Conservation (phyloP, 2,329 filamentous ascomycete species). For the Dothiorella sarmentorum region DNA sequence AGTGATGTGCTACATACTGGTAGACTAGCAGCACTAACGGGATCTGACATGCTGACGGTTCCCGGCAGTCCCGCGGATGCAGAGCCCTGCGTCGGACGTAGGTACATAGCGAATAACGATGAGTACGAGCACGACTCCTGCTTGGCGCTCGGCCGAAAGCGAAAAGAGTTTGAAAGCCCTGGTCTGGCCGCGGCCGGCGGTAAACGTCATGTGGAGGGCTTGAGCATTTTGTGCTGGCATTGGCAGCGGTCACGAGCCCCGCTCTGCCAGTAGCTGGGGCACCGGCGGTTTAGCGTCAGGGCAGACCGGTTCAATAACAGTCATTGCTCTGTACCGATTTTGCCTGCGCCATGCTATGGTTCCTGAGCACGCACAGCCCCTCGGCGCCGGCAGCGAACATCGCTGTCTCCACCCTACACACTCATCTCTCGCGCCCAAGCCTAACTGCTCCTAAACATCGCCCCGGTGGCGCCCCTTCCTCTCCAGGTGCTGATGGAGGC, state of each 20-base stretch:
- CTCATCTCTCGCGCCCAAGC: neutral
- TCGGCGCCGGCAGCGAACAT: constrained; percentile 2
- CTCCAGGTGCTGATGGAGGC: constrained; percentile 14
- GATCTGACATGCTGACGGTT: neutral
- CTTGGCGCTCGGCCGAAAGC: neutral
- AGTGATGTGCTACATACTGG: neutral
- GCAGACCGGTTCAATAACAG: too few relatives aligned
- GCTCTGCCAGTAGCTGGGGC: neutral
- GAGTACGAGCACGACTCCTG: neutral
- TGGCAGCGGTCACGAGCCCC: neutral
- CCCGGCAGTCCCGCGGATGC: neutral
- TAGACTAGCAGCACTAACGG: constrained; percentile 5
- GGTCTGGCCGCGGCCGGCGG: neutral
- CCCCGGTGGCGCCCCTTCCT: constrained; percentile 8
- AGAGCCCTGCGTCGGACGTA: neutral
- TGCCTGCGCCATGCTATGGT: neutral
- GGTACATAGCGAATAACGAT: neutral
- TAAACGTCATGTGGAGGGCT: constrained; percentile 4
- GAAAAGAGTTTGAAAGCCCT: neutral
- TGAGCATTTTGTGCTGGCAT: neutral
- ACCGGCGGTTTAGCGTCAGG: too few relatives aligned
- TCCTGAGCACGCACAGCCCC: neutral
- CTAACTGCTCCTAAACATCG: constrained; percentile 9
- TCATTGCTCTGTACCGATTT: too few relatives aligned
- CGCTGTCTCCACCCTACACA: constrained; percentile 6